These are phyloP conservation scores for Lepraria neglecta DNA, from an alignment of 495 filamentous ascomycete species.

Conservation along the genomic window DNA sequence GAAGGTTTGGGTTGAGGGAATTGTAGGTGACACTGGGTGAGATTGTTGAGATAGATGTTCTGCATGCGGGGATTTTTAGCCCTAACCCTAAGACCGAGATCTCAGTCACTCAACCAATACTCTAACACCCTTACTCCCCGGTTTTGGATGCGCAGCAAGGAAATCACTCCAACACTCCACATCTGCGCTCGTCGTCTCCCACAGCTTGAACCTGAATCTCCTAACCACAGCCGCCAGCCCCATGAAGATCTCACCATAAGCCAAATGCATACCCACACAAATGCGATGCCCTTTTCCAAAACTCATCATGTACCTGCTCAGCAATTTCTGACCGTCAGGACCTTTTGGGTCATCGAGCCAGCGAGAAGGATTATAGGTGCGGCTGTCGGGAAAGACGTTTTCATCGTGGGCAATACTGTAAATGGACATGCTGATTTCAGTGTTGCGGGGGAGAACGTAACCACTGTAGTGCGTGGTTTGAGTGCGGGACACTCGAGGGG, in stretches of 20 bases:
- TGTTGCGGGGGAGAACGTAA: conserved; percentile 35
- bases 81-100: too few species aligned
- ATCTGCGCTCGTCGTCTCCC: conserved; percentile 35
- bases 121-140: conserved; percentile 18
- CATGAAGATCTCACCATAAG: conserved; percentile 39
- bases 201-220: conserved; percentile 33
- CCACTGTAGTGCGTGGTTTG: conserved; percentile 24
- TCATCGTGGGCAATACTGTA: conserved; percentile 6
- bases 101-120: conserved; percentile 9
- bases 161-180: conserved; percentile 24
- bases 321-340: conserved; percentile 16
- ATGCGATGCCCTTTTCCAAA: conserved; percentile 42
- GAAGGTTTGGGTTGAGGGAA: too few species aligned
- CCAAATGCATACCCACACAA: conserved; percentile 45
- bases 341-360: conserved; percentile 36
- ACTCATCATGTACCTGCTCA: conserved; percentile 36
- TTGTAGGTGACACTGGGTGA: too few species aligned
- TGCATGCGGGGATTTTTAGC: too few species aligned
- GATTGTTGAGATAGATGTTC: too few species aligned
- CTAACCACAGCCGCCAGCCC: conserved; percentile 37
- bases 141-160: conserved; percentile 9
- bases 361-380: conserved; percentile 38
- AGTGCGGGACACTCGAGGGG: conserved; percentile 26
- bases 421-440: conserved; percentile 24
- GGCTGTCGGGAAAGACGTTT: conserved; percentile 14